Percentiles rank a stretch among this genome's conserved stretches.
phyloP scores from a whole-genome alignment of 441 rosid genomes.

The Arabidopsis lyrata region DNA sequence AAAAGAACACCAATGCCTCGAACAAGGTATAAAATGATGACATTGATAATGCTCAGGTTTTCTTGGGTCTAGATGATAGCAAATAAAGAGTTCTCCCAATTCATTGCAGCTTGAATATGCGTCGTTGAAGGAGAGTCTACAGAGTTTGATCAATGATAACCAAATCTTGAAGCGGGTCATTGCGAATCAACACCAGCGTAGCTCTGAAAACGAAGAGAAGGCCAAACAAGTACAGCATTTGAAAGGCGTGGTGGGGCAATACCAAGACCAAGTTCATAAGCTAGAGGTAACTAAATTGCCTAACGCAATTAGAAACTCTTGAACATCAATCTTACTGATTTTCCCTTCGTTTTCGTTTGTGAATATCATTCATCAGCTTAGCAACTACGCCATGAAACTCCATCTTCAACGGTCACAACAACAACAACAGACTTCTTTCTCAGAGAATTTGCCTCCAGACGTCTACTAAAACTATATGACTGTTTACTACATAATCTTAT shows the following conservation, averaged over 20 bases:
- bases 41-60: conserved; percentile 2
- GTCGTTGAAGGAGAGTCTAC: conserved; percentile 51
- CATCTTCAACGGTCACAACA: conserved; percentile 56
- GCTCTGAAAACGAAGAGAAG: conserved; percentile 55
- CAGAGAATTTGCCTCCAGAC: conserved; percentile 46
- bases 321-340: not conserved
- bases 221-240: conserved; percentile 53
- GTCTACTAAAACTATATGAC: conserved; percentile 7
- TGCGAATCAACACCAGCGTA: conserved; percentile 58
- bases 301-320: not conserved
- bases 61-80: not conserved
- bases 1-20: conserved; percentile 42
- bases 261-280: conserved; percentile 58
- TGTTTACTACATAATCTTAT: not conserved
- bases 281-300: conserved; percentile 45
- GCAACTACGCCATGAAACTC: conserved; percentile 55
- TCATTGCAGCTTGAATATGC: conserved; percentile 49
- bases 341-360: not conserved
- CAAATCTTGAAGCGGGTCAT: conserved; percentile 59
- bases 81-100: not conserved
- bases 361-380: conserved; percentile 47
- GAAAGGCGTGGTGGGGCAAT: conserved; percentile 51
- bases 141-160: conserved; percentile 55
- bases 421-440: conserved; percentile 43
- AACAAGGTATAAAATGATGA: conserved; percentile 45